Percentiles rank a stretch among this genome's conserved stretches.
phyloP scores from a whole-genome alignment of 1,284 basidiomycete genomes.

The Apiotrichum sp. region DNA sequence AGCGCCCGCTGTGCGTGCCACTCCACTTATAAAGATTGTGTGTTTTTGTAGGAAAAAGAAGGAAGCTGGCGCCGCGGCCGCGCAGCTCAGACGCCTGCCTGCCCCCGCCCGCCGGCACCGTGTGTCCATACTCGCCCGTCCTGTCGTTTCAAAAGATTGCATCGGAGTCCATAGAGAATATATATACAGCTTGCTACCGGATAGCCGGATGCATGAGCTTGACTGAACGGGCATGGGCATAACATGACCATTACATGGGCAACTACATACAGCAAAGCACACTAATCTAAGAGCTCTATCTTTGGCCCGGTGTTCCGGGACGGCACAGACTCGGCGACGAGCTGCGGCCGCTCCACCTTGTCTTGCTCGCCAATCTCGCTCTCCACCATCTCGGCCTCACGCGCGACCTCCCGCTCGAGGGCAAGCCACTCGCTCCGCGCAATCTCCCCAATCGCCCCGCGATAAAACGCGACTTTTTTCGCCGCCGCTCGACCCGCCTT shows the following conservation, averaged over 20 bases:
- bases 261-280: too few species aligned
- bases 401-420: constrained; percentile 24
- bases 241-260: too few species aligned
- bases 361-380: neutral
- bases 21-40: neutral
- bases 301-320: neutral
- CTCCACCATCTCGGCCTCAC: constrained; percentile 21
- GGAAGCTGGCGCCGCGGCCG: too few species aligned
- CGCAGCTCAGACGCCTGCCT: too few species aligned
- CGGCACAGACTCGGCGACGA: too few species aligned
- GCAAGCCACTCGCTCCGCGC: constrained; percentile 31
- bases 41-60: neutral
- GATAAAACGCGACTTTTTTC: constrained; percentile 40
- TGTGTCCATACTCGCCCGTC: neutral
- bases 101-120: too few species aligned
- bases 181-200: constrained; percentile 1
- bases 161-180: constrained; percentile 4
- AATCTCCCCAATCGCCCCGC: constrained; percentile 25
- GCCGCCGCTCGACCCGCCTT: constrained; percentile 6
- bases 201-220: constrained; percentile 2
- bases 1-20: neutral
- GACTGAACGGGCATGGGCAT: neutral
- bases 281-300: constrained; percentile 9
- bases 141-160: neutral
- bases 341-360: neutral